Evolutionary conservation across 495 filamentous ascomycete species (phyloP).

Genomic region (Trichoderma erinaceum): DNA sequence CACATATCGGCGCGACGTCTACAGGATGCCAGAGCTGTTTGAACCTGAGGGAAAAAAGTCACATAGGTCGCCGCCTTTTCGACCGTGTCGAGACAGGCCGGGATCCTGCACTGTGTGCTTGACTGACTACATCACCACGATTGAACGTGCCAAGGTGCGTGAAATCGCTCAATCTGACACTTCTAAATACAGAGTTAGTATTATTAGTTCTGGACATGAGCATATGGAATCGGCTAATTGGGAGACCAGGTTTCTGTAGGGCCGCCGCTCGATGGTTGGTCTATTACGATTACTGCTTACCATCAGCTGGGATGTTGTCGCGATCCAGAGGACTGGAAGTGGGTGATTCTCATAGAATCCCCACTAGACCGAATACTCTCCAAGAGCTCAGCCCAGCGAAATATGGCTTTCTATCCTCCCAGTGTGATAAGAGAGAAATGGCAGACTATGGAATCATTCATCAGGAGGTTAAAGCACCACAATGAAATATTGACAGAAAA

Average conservation of each 20-base stretch:
- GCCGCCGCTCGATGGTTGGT: constrained; percentile 1
- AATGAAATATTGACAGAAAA: too few species aligned
- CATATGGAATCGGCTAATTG: neutral
- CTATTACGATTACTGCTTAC: constrained; percentile 9
- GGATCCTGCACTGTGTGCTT: constrained; percentile 14
- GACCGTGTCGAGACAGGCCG: neutral
- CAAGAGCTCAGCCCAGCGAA: neutral
- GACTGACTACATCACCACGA: constrained; percentile 7
- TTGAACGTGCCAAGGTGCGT: constrained; percentile 10
- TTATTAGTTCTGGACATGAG: neutral
- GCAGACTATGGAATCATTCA: neutral
- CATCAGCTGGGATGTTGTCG: constrained; percentile 14
- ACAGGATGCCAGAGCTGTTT: neutral
- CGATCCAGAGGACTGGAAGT: constrained; percentile 13
- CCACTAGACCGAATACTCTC: neutral
- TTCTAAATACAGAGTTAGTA: neutral
- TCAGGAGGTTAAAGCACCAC: too few species aligned
- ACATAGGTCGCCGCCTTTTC: constrained; percentile 4
- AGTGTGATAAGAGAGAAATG: neutral
- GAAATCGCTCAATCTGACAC: neutral
- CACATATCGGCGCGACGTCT: neutral
- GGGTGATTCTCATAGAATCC: neutral
- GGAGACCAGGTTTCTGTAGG: neutral
- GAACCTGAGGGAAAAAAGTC: neutral
- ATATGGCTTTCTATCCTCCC: neutral